Evolutionary conservation across 306 rosid genomes (phyloP).

Genomic region (Cucumis cinereus): DNA sequence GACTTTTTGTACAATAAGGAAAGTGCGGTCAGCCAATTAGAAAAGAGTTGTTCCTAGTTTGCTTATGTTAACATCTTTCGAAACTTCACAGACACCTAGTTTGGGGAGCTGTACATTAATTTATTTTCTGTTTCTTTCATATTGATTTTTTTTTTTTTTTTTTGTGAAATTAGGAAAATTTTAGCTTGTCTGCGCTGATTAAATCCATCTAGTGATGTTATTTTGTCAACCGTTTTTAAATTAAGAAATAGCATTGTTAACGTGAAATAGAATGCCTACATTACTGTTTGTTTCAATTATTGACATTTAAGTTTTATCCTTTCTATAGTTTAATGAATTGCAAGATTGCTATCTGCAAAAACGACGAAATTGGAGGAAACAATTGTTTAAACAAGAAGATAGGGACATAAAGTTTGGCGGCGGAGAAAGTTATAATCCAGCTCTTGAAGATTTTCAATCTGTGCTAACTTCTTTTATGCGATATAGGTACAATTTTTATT

Average conservation of each 20-base stretch:
- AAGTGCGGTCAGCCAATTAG: no score
- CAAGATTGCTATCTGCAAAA: constrained; percentile 86
- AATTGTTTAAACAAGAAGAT: constrained; percentile 39
- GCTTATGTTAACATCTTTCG: background rate
- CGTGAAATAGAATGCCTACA: background rate
- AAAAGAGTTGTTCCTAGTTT: no score
- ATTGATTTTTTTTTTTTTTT: background rate
- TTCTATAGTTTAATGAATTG: constrained; percentile 49
- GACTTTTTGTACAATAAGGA: background rate
- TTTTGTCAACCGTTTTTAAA: background rate
- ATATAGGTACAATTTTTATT: constrained; percentile 46
- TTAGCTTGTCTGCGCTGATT: background rate
- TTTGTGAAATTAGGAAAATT: background rate
- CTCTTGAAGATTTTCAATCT: constrained; percentile 80
- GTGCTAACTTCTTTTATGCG: constrained; percentile 65
- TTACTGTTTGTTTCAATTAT: background rate
- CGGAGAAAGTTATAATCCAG: constrained; percentile 54
- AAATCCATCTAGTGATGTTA: background rate
- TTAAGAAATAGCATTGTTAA: background rate
- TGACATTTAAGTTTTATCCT: background rate
- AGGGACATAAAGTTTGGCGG: constrained; percentile 20
- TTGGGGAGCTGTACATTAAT: background rate
- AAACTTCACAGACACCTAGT: background rate
- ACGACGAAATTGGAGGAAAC: constrained; percentile 41
- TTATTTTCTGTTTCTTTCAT: background rate